Conservation (phyloP, 2,329 filamentous ascomycete genomes). For the Monilinia fructicola region DNA sequence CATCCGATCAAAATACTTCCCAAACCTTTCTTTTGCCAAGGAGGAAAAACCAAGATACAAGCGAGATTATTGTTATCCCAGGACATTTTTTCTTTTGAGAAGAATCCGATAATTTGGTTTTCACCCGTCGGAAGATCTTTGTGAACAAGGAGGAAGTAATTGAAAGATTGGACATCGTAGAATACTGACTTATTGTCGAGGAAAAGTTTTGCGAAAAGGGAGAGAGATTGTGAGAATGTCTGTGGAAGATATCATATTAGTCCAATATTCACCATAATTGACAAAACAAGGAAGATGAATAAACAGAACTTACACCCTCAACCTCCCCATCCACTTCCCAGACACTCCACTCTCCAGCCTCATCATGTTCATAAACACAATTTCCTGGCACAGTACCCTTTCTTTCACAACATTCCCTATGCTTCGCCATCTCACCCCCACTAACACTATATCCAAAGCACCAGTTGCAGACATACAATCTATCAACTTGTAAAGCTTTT, state of each 20-base stretch:
- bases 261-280: background rate
- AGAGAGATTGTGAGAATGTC: slow-evolving; percentile 93
- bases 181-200: slow-evolving; percentile 98
- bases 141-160: slow-evolving; percentile 89
- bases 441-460: slow-evolving; percentile 90
- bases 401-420: slow-evolving; percentile 57
- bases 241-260: slow-evolving; percentile 36
- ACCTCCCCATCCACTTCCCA: slow-evolving; percentile 92
- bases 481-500: slow-evolving; percentile 51
- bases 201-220: slow-evolving; percentile 94
- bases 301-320: slow-evolving; percentile 58
- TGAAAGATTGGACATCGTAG: slow-evolving; percentile 91
- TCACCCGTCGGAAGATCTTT: slow-evolving; percentile 50
- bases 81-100: slow-evolving; percentile 97
- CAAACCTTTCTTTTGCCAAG: slow-evolving; percentile 88
- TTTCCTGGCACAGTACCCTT: slow-evolving; percentile 58
- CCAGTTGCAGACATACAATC: slow-evolving; percentile 83
- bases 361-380: slow-evolving; percentile 66
- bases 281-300: background rate
- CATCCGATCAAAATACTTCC: slow-evolving; percentile 88
- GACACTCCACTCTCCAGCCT: slow-evolving; percentile 66
- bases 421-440: slow-evolving; percentile 57
- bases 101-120: slow-evolving; percentile 82
- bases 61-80: slow-evolving; percentile 99
- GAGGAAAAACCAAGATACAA: slow-evolving; percentile 93